A percentile compares a stretch with the other conserved stretches of the same genome.
These are phyloP conservation scores for Epichloe hybrida DNA, from an alignment of 2,329 filamentous ascomycete species.

Conservation along the genomic window DNA sequence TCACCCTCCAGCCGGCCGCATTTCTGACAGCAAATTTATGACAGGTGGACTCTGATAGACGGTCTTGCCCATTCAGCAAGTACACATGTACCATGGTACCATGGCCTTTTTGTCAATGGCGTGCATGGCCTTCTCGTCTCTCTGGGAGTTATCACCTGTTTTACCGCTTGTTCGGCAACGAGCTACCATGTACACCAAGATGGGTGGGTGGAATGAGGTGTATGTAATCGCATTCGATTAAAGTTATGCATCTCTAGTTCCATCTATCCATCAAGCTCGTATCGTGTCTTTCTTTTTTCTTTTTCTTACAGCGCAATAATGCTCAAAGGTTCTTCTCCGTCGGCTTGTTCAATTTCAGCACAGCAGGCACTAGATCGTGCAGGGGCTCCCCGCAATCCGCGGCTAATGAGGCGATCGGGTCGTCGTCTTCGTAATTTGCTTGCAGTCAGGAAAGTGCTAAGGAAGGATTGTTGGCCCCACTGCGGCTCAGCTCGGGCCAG, in stretches of 20 bases:
- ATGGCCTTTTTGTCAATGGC: background rate
- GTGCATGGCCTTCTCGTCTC: background rate
- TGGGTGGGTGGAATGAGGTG: background rate
- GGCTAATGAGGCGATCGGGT: background rate
- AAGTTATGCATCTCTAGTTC: background rate
- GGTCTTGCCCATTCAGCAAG: no score
- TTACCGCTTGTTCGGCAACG: conserved; percentile 4
- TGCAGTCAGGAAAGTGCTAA: no score
- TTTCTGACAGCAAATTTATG: no score
- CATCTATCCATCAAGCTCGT: no score
- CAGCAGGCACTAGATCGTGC: background rate
- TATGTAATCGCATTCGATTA: background rate
- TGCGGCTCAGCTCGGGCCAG: no score
- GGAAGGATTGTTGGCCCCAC: background rate
- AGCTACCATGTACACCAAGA: background rate
- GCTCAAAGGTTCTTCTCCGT: no score
- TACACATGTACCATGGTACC: no score
- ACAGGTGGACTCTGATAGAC: no score
- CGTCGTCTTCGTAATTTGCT: background rate
- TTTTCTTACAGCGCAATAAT: no score
- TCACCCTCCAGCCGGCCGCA: no score
- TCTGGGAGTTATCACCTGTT: background rate
- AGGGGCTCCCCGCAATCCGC: background rate
- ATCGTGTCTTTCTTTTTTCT: no score
- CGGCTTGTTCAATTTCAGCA: background rate